phyloP scores from a whole-genome alignment of 306 rosid genomes.

The Notholithocarpus densiflorus region DNA sequence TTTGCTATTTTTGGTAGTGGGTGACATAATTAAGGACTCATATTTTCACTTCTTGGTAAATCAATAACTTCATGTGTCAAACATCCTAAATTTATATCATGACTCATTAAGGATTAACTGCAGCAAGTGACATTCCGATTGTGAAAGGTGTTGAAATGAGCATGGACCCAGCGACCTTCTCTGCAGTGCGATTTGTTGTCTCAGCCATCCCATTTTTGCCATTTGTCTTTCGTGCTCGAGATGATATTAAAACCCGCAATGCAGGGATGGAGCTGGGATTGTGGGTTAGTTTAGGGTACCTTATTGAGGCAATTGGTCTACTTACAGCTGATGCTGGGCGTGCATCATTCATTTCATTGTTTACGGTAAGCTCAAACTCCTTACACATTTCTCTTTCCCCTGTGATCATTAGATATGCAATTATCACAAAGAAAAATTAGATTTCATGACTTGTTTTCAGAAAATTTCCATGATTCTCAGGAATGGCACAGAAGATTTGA shows the following conservation, averaged over 20 bases:
- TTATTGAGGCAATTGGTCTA: slow-evolving; percentile 73
- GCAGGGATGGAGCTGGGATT: slow-evolving; percentile 80
- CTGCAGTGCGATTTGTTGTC: slow-evolving; percentile 59
- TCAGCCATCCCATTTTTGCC: slow-evolving; percentile 68
- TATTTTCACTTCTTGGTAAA: neutral
- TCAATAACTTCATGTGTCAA: neutral
- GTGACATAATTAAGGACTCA: neutral
- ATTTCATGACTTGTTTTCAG: neutral
- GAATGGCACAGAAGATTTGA: neutral
- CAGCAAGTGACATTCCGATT: slow-evolving; percentile 72
- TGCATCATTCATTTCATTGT: slow-evolving; percentile 62
- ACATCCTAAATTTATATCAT: neutral
- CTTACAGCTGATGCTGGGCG: slow-evolving; percentile 81
- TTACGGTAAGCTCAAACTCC: slow-evolving; percentile 48
- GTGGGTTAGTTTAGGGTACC: slow-evolving; percentile 80
- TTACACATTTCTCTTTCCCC: neutral
- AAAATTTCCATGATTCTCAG: neutral
- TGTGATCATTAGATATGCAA: neutral
- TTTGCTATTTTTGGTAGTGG: too few species aligned
- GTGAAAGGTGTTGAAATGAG: slow-evolving; percentile 69
- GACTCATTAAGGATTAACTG: neutral
- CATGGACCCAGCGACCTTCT: slow-evolving; percentile 66
- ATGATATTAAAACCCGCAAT: slow-evolving; percentile 45
- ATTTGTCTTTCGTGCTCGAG: slow-evolving; percentile 42
- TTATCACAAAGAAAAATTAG: neutral